A percentile compares a stretch with the other conserved stretches of the same genome.
phyloP scores from a whole-genome alignment of 225 moss, liverwort and hornwort species.

The Asterella californica region DNA sequence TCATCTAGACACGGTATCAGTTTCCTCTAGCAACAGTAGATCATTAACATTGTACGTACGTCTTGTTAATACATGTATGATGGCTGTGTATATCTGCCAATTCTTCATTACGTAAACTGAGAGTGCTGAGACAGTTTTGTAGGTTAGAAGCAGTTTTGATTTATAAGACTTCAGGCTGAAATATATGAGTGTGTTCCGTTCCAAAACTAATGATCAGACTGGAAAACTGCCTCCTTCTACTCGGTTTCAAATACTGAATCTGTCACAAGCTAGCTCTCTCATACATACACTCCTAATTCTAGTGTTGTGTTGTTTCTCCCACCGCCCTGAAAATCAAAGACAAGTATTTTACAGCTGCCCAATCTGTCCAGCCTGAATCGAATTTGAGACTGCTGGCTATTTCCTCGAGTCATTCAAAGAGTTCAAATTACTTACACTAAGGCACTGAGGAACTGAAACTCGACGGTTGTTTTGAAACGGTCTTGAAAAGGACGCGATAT shows the following conservation, averaged over 20 bases:
- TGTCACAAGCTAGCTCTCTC: not conserved
- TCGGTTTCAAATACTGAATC: not conserved
- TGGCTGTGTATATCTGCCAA: not conserved
- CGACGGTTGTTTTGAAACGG: not conserved
- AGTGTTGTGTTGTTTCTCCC: not conserved
- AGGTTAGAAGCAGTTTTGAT: not conserved
- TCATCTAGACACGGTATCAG: no score
- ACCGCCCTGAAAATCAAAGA: not conserved
- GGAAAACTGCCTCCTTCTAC: no score
- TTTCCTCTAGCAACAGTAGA: no score
- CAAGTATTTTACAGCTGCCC: not conserved
- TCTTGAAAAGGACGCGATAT: not conserved
- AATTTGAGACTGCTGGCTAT: not conserved
- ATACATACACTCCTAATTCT: not conserved
- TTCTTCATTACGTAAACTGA: not conserved
- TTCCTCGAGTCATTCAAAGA: not conserved
- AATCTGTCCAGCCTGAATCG: not conserved
- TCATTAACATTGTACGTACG: no score
- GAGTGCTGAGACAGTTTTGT: not conserved
- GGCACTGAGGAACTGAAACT: slow-evolving; percentile 16
- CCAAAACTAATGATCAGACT: no score
- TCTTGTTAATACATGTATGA: not conserved
- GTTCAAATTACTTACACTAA: slow-evolving; percentile 25
- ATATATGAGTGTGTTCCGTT: not conserved
- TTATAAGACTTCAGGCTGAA: not conserved